Conservation (phyloP, 2,329 filamentous ascomycete genomes). For the Colletotrichum tofieldiae region DNA sequence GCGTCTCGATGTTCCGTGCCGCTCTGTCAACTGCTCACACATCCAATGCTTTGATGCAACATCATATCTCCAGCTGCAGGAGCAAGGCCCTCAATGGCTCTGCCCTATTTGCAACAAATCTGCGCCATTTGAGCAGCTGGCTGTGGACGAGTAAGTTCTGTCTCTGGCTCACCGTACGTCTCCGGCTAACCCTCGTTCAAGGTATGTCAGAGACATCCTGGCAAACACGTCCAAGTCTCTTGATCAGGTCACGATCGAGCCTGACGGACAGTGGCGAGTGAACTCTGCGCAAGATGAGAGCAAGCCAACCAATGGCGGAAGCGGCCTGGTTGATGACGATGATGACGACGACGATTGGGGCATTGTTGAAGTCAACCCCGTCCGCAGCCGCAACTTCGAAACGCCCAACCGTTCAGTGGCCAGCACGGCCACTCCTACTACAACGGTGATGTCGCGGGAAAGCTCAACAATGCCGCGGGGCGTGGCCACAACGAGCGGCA, state of each 20-base stretch:
- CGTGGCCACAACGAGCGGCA: conserved; percentile 56
- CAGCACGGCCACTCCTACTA: conserved; percentile 55
- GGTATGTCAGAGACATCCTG: conserved; percentile 91
- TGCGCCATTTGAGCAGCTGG: conserved; percentile 85
- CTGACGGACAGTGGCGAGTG: conserved; percentile 82
- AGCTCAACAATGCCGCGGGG: conserved; percentile 56
- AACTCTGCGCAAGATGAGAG: conserved; percentile 55
- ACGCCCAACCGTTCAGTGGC: conserved; percentile 56
- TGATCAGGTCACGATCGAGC: conserved; percentile 92
- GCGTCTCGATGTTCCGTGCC: conserved; percentile 84
- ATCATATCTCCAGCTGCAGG: conserved; percentile 93
- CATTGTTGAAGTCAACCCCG: conserved; percentile 60
- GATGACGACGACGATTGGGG: conserved; percentile 64
- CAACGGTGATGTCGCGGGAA: conserved; percentile 55
- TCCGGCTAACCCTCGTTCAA: conserved; percentile 53
- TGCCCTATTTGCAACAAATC: conserved; percentile 93
- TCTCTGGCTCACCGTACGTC: background rate
- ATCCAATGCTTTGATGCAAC: conserved; percentile 96
- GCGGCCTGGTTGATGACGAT: conserved; percentile 52
- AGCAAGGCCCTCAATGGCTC: conserved; percentile 97
- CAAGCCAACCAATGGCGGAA: conserved; percentile 42
- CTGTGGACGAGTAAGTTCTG: conserved; percentile 83
- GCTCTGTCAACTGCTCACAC: conserved; percentile 86
- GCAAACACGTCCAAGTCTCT: conserved; percentile 77
- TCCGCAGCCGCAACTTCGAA: conserved; percentile 53